Base-by-base conservation (phyloP, 495 filamentous ascomycete genomes). In the Penicillium chermesinum region DNA sequence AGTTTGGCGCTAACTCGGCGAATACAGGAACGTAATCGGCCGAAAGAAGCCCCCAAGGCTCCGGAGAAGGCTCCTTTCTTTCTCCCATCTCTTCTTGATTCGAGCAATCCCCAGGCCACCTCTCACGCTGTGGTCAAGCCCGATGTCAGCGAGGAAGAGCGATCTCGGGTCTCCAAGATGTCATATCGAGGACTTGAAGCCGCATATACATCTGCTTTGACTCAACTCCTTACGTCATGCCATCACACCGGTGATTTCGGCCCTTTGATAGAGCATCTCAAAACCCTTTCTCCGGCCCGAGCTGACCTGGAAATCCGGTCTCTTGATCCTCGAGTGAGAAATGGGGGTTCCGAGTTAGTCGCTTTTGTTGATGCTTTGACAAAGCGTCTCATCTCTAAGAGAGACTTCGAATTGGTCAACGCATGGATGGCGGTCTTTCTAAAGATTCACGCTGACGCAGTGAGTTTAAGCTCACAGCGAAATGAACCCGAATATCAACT, bases 61-160 rank as follows among this genome's bases (percentile, higher is more conserved):
- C 93, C 94, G 3, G 86, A 95, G 61, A 96, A 93, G 59, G 90
- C 93, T 0, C 93, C 93, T 1, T 99, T 99, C 71, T 99, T 97
- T 73, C 74, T 99, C 12, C 88, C 90, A 9, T 85, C 88, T 1
- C 67, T 87, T 9, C 67, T 72, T 3, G 72, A 69, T 7, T 54
- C 68, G 4, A 54, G 65, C 21, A 27, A 58, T 0, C 44, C 68
- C 12, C 55, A 64, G 25, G 53, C 61, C 3, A 39, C 50, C 34
- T 51, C 49, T 21, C 18, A 47, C 50, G 6, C 55, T 52, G 42
- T 49, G 41, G 17, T 57, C n/a, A 38, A 60, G 52, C 44, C 71
- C 59, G 34, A 62, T 15, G 65, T 46, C 14, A 61, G 58, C 10
- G 57, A 67, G 21, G 71, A 72, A 17, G 78, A 80, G 47, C 65